Base-by-base conservation (phyloP, 148 eudicot species). In the Fagopyrum homotropicum region DNA sequence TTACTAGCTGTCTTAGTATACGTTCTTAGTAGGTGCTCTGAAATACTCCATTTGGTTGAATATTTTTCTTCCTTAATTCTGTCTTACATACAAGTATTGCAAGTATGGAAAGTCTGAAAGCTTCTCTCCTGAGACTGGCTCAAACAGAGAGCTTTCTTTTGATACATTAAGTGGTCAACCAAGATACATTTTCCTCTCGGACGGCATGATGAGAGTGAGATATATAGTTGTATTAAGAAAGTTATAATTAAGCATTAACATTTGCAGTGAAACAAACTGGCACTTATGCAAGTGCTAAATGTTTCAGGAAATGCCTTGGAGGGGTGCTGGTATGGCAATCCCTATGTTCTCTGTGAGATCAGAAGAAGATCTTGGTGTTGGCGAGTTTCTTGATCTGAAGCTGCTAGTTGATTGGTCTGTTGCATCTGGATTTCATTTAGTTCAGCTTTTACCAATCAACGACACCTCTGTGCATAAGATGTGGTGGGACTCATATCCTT, bases 401-500 rank as follows among this genome's bases (percentile, higher is more conserved):
- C 84, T 94, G 81, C 88, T 91, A 76, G 95, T 91, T 52, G 98
- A 94, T 63, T 91, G 96, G 97, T 82, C 97, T 73, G 97, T 89
- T 77, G 78, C 82, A 14, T 90, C 97, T 40, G 98, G 98, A 57
- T 94, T 91, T 83, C 98, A 94, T 84, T 83, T 94, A 76, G 93
- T 94, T 80, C 98, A 94, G 88, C 97, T 94, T 47, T 83, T 94
- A 81, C 98, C 98, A 16, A 91, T 94, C 76, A 91, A 94, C 77
- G 98, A 94, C 82, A 94, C 98, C 69, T 94, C 98, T 60, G 98
- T 94, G 19, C 80, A 94, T 77, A 70, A 77, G 79, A 94, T 90
- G 97, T 94, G 98, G 98, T 94, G 98, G 98, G 98, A 94, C 82
- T 94, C 98, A 6, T 94, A 94, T 76, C 98, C 98, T 4, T 94